Conservation (phyloP, 257 asterid species). For the Capsicum pubescens region DNA sequence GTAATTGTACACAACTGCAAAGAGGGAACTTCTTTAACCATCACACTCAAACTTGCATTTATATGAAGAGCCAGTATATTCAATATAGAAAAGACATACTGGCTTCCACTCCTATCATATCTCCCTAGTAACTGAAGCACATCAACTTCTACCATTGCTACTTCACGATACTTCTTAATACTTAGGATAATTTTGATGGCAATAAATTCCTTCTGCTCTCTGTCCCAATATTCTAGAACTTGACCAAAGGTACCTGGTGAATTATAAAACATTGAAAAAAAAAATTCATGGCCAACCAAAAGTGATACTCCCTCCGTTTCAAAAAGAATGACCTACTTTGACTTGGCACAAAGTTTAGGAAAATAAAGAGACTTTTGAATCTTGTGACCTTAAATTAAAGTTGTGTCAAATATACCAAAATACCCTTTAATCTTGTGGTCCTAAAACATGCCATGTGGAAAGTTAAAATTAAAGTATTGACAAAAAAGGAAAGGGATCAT, state of each 20-base stretch:
- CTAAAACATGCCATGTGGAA: no score
- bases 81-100: slow-evolving; percentile 41
- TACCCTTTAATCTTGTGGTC: no score
- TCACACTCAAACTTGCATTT: slow-evolving; percentile 30
- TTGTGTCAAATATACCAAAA: no score
- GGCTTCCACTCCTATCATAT: slow-evolving; percentile 55
- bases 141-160: slow-evolving; percentile 58
- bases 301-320: neutral
- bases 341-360: no score
- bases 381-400: no score
- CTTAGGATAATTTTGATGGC: slow-evolving; percentile 58
- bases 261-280: slow-evolving; percentile 23
- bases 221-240: slow-evolving; percentile 64
- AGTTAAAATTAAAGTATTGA: no score
- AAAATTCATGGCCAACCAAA: slow-evolving; percentile 17
- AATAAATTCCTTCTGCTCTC: slow-evolving; percentile 50
- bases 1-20: slow-evolving; percentile 68
- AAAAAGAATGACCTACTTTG: no score
- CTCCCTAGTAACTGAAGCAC: slow-evolving; percentile 63
- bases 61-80: slow-evolving; percentile 26
- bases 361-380: no score
- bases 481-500: no score
- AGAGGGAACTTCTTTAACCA: slow-evolving; percentile 52
- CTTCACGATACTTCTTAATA: slow-evolving; percentile 62
- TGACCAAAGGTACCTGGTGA: slow-evolving; percentile 60